Evolutionary conservation across 192 early-diverging fungal genomes (phyloP).

Genomic region (Lobosporangium transversale): DNA sequence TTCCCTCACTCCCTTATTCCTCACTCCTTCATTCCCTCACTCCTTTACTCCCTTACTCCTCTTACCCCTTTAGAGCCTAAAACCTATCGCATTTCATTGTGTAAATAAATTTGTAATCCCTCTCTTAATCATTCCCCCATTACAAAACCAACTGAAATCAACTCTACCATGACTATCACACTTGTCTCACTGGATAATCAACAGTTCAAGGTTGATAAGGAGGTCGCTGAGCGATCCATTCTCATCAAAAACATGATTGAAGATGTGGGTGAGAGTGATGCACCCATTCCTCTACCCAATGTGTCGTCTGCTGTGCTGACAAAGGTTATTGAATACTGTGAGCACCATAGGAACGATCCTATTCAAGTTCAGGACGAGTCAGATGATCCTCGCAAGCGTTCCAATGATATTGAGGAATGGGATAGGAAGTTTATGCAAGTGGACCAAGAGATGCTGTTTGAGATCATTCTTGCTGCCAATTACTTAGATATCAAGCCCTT

Average conservation of each 20-base stretch:
- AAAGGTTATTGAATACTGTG: slow-evolving; percentile 84
- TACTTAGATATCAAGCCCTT: slow-evolving; percentile 95
- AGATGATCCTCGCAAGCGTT: slow-evolving; percentile 61
- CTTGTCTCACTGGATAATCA: slow-evolving; percentile 70
- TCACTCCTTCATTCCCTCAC: background rate
- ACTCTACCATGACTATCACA: slow-evolving; percentile 37
- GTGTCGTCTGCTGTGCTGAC: slow-evolving; percentile 70
- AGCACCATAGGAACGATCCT: slow-evolving; percentile 76
- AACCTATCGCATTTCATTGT: background rate
- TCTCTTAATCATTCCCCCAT: background rate
- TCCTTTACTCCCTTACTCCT: background rate
- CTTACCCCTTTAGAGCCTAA: background rate
- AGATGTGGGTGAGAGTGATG: slow-evolving; percentile 70
- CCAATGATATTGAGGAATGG: slow-evolving; percentile 77
- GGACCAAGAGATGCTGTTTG: slow-evolving; percentile 78
- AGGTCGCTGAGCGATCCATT: slow-evolving; percentile 70
- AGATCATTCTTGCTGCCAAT: slow-evolving; percentile 82
- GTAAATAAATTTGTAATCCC: background rate
- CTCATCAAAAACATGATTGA: slow-evolving; percentile 82
- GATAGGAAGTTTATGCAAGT: slow-evolving; percentile 79
- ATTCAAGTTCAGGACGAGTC: slow-evolving; percentile 58
- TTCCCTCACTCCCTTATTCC: background rate
- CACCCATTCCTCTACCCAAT: slow-evolving; percentile 80
- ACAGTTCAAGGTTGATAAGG: slow-evolving; percentile 66
- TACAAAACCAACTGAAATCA: background rate